Evolutionary conservation across 768 basidiomycete genomes (phyloP).

Genomic region (Tephrocybe sp.): DNA sequence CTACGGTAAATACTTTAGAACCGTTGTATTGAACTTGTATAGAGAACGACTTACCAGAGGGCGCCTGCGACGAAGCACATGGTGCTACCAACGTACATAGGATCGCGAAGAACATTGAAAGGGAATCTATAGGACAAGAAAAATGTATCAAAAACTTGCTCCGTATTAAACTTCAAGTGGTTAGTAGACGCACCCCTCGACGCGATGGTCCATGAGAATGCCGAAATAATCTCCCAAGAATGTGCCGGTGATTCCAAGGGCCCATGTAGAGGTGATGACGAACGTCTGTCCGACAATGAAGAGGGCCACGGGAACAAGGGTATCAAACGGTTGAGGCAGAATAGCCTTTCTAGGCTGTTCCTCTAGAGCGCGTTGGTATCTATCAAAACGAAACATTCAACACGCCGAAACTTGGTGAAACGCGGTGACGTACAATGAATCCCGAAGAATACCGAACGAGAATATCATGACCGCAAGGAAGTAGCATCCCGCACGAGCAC

Average conservation of each 20-base stretch:
- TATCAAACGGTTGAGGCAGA: constrained; percentile 64
- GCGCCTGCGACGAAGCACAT: constrained; percentile 85
- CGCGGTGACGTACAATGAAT: constrained; percentile 63
- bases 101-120: constrained; percentile 88
- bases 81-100: constrained; percentile 97
- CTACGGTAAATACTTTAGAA: constrained; percentile 35
- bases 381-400: constrained; percentile 22
- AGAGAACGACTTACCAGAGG: constrained; percentile 60
- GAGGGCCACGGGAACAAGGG: constrained; percentile 54
- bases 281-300: constrained; percentile 79
- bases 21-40: not conserved
- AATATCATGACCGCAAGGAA: constrained; percentile 85
- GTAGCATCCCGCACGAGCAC: constrained; percentile 76
- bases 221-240: constrained; percentile 88
- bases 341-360: constrained; percentile 72
- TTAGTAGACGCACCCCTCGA: constrained; percentile 57
- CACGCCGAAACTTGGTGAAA: not conserved
- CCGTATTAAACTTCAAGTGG: not conserved
- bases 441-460: constrained; percentile 79
- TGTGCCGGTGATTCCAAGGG: constrained; percentile 90
- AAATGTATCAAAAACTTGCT: not conserved
- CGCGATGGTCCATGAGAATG: constrained; percentile 81
- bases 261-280: constrained; percentile 86
- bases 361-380: constrained; percentile 71
- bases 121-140: constrained; percentile 58